phyloP scores from a whole-genome alignment of 331 rosid species.

The Malus hybrid region DNA sequence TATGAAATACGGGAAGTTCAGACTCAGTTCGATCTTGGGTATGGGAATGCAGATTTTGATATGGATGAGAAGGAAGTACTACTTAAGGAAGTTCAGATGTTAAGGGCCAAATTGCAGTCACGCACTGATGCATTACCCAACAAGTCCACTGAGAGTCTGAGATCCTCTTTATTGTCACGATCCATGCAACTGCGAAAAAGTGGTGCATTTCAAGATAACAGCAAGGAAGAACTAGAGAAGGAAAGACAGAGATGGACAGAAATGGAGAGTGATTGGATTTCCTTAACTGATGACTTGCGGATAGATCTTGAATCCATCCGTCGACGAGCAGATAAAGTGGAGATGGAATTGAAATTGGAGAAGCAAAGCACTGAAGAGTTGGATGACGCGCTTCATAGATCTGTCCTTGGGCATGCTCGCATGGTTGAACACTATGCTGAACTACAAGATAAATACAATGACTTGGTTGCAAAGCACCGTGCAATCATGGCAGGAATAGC shows the following conservation, averaged over 20 bases:
- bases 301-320: constrained; percentile 74
- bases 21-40: constrained; percentile 32
- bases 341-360: constrained; percentile 61
- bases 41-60: constrained; percentile 34
- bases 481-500: constrained; percentile 89
- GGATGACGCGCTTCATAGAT: constrained; percentile 77
- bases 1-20: constrained; percentile 70
- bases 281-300: constrained; percentile 86
- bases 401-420: constrained; percentile 90
- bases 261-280: constrained; percentile 98
- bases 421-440: constrained; percentile 93
- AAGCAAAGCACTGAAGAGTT: constrained; percentile 78
- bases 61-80: constrained; percentile 80
- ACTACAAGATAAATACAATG: constrained; percentile 82
- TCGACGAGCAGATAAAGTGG: constrained; percentile 60
- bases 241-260: constrained; percentile 94
- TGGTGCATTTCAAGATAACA: constrained; percentile 23
- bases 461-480: constrained; percentile 66
- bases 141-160: constrained; percentile 68
- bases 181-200: constrained; percentile 75
- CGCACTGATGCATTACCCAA: constrained; percentile 32
- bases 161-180: constrained; percentile 76
- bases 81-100: constrained; percentile 67
- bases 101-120: constrained; percentile 64
- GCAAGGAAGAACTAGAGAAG: constrained; percentile 56